phyloP scores from a whole-genome alignment of 2,329 filamentous ascomycete species.

The Hirsutella minnesotensis region DNA sequence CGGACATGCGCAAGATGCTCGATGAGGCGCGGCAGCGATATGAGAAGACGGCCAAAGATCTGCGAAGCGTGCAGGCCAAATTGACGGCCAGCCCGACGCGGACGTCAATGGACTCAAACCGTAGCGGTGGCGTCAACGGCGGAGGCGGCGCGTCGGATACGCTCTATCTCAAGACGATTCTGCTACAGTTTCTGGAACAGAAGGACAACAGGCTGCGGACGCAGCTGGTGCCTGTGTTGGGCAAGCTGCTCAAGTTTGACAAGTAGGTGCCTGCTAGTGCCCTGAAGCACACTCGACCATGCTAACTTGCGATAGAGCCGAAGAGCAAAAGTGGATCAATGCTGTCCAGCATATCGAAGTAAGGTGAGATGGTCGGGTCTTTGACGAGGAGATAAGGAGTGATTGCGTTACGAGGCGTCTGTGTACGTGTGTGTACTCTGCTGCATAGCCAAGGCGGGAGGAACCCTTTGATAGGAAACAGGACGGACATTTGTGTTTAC shows the following conservation, averaged over 20 bases:
- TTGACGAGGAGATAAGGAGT: not conserved
- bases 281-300: not conserved
- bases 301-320: conserved; percentile 28
- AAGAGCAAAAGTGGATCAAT: conserved; percentile 79
- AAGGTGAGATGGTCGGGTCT: conserved; percentile 10
- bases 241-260: conserved; percentile 66
- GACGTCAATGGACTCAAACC: conserved; percentile 25
- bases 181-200: conserved; percentile 72
- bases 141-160: conserved; percentile 26
- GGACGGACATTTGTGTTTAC: no score
- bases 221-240: conserved; percentile 67
- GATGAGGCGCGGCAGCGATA: conserved; percentile 68
- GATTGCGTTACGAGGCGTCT: no score
- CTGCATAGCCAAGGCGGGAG: no score
- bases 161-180: conserved; percentile 67
- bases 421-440: not conserved
- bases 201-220: conserved; percentile 65
- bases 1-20: conserved; percentile 60
- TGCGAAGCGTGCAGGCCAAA: conserved; percentile 39
- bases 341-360: conserved; percentile 49
- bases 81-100: conserved; percentile 30
- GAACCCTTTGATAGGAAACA: no score
- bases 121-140: conserved; percentile 19
- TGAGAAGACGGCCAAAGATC: conserved; percentile 66
- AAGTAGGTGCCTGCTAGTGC: conserved; percentile 44